Evolutionary conservation across 164 flowering plant genomes (phyloP).

Genomic region (Dillenia turbinata): DNA sequence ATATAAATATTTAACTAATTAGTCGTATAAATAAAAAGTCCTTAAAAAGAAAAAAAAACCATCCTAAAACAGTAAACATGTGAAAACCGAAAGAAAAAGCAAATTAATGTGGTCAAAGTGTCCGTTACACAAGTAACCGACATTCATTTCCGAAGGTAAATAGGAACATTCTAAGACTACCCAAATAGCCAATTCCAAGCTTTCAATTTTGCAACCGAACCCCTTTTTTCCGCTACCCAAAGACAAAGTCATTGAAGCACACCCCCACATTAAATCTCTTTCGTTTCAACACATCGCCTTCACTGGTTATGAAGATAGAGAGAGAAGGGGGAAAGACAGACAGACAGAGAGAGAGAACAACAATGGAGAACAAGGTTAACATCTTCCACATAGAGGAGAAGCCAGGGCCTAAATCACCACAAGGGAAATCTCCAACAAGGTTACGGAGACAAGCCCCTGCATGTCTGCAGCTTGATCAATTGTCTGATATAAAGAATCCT

Average conservation of each 20-base stretch:
- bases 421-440: conserved; percentile 27
- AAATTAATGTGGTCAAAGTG: not conserved
- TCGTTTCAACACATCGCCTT: not conserved
- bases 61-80: not conserved
- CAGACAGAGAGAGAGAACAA: not conserved
- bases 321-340: too few species aligned
- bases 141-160: conserved; percentile 7
- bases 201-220: conserved; percentile 9
- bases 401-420: not conserved
- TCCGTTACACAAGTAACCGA: conserved; percentile 9
- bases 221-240: conserved; percentile 12
- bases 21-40: too few species aligned
- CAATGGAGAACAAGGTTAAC: conserved; percentile 18
- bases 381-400: conserved; percentile 3
- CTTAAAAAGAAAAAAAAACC: too few species aligned
- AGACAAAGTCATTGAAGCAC: not conserved
- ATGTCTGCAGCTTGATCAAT: conserved; percentile 22
- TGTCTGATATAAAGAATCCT: not conserved
- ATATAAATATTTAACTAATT: too few species aligned
- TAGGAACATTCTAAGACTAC: not conserved
- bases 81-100: not conserved
- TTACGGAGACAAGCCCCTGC: conserved; percentile 36
- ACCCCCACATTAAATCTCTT: not conserved
- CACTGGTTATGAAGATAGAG: too few species aligned
- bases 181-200: not conserved